Evolutionary conservation across 371 early-diverging fungal genomes (phyloP).

Genomic region (Phascolomyces articulosus): DNA sequence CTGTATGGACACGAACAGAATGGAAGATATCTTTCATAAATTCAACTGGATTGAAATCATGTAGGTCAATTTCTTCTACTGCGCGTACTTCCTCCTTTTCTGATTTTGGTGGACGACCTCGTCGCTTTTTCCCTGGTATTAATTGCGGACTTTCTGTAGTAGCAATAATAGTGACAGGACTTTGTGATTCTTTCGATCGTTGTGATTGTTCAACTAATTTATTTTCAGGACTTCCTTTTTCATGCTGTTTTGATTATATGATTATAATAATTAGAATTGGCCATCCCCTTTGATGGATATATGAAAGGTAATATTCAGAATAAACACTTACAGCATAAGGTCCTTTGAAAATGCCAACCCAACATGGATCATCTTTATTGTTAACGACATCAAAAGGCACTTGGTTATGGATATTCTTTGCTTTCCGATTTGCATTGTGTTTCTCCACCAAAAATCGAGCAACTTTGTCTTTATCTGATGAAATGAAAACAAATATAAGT

Average conservation of each 20-base stretch:
- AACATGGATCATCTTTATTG: constrained; percentile 62
- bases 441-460: constrained; percentile 64
- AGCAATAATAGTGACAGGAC: neutral
- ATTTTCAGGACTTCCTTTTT: neutral
- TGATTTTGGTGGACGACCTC: constrained; percentile 50
- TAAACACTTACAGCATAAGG: constrained; percentile 10
- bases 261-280: neutral
- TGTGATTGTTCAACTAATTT: neutral
- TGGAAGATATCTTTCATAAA: constrained; percentile 46
- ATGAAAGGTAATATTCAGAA: too few species aligned
- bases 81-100: constrained; percentile 40
- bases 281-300: too few species aligned
- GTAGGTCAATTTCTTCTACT: constrained; percentile 34
- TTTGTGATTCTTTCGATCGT: neutral
- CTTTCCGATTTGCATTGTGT: constrained; percentile 66
- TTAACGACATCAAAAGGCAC: constrained; percentile 73
- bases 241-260: neutral
- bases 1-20: constrained; percentile 41
- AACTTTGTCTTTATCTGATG: constrained; percentile 46
- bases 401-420: constrained; percentile 73
- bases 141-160: constrained; percentile 9
- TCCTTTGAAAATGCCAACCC: constrained; percentile 51
- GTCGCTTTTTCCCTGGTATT: constrained; percentile 27
- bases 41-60: constrained; percentile 38
- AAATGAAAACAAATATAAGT: too few species aligned